Base-by-base conservation (phyloP, 257 asterid genomes). In the Nicotiana benthamiana region DNA sequence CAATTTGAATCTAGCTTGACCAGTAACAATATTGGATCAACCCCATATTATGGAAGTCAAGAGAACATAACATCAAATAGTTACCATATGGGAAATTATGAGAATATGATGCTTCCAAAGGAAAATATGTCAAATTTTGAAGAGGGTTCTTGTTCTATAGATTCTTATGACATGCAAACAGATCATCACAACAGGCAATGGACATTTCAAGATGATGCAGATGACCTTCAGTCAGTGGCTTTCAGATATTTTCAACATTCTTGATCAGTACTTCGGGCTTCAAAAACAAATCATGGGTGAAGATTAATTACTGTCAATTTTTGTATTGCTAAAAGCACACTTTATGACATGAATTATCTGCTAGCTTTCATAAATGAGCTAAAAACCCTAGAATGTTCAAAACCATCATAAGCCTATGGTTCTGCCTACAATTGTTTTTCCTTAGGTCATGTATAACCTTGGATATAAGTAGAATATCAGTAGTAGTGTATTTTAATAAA, bases 201-300 rank as follows among this genome's bases (percentile, higher is more conserved):
- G 98, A 74, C 79, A 17, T 84, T 79, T 66, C 90, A 86, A 79
- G 92, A 89, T n/a, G 93, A 90, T 16, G 57, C 66, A 32, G 93
- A 92, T 74, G 98, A 92, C 28, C 96, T 93, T 28, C 93, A 87
- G 75, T 88, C 96, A 11, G 83, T 87, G 68, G 90, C 97, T 57
- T 91, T 93, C 86, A 82, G 97, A 91, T 91, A 84, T 24, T 79
- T 88, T 77, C 84, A 83, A 51, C 91, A 81, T 74, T 84, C 86
- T 81, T 86, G 80, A 61, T 52, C 51, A 30, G 24, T 67, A 67
- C 56, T 7, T 65, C 17, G 26, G 74, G 75, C 40, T 11, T 59
- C 52, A 16, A 40, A 40, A 40, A 60, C 46, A n/a, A 22, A 20
- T 59, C 60, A 59, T 64, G 84, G 80, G 75, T 20, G 79, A 78